Percentiles rank a stretch among this genome's conserved stretches.
These are phyloP conservation scores for Myriosclerotinia curreyana DNA, from an alignment of 2,329 filamentous ascomycete genomes.

Conservation along the genomic window DNA sequence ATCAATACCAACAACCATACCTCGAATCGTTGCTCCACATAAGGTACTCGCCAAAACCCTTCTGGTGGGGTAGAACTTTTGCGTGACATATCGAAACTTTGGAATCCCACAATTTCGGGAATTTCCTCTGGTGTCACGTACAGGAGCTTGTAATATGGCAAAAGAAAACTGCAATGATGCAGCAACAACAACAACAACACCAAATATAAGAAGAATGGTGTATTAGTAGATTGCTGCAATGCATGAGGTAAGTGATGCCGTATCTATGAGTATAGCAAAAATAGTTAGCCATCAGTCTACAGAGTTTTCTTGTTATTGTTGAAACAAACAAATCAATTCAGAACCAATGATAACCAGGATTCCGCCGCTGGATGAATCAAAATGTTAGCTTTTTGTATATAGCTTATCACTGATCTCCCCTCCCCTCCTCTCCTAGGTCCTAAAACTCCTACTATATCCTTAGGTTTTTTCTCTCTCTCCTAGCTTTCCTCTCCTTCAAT, in stretches of 20 bases:
- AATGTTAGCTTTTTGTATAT: background rate
- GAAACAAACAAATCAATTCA: background rate
- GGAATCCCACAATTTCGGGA: constrained; percentile 1
- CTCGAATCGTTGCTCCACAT: background rate
- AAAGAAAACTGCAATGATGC: constrained; percentile 5
- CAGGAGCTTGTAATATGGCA: background rate
- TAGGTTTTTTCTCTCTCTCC: no score
- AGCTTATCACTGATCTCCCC: background rate
- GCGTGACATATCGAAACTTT: background rate
- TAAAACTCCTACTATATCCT: no score
- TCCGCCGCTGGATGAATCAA: background rate
- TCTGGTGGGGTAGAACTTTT: background rate
- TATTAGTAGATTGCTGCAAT: background rate
- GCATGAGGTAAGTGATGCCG: background rate
- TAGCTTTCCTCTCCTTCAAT: no score
- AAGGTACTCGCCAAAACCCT: no score
- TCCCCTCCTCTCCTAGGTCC: no score
- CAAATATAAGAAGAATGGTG: background rate
- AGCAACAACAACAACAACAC: background rate
- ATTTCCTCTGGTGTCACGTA: constrained; percentile 4
- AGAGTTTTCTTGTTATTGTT: background rate
- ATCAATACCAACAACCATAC: constrained; percentile 1
- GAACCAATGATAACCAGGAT: background rate
- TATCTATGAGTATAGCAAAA: background rate
- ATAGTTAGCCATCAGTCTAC: background rate